A percentile compares a stretch with the other conserved stretches of the same genome.
Evolutionary conservation across 106 monocot genomes (phyloP).

Genomic region (Xerophyta viscosa): DNA sequence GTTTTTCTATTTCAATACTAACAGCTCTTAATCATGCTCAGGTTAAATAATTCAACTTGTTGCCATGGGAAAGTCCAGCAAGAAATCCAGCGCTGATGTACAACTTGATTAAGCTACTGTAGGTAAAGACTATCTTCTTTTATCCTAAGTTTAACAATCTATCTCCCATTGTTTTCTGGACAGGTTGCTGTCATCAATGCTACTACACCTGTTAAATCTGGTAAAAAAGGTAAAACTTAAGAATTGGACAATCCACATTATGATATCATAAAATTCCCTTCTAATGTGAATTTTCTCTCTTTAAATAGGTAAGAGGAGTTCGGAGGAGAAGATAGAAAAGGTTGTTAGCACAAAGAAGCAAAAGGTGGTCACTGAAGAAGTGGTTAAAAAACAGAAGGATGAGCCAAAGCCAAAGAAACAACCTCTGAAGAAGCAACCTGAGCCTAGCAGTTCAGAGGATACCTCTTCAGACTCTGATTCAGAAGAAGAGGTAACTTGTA

Average conservation of each 20-base stretch:
- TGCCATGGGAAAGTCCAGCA: constrained; percentile 1
- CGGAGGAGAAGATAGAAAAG: constrained; percentile 48
- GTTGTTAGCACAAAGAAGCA: constrained; percentile 43
- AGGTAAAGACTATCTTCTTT: neutral
- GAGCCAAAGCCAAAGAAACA: constrained; percentile 29
- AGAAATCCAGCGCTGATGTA: constrained; percentile 1
- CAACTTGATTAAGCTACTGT: neutral
- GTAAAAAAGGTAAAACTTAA: constrained; percentile 38
- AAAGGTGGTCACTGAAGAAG: constrained; percentile 33
- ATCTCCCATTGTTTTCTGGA: neutral
- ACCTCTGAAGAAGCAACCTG: constrained; percentile 38
- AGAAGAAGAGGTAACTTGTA: constrained; percentile 26
- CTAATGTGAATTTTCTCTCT: neutral
- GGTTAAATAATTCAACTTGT: too few relatives aligned
- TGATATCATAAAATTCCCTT: neutral
- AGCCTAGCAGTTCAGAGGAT: constrained; percentile 39
- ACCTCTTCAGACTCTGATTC: constrained; percentile 37
- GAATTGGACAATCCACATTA: neutral
- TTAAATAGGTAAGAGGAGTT: constrained; percentile 48
- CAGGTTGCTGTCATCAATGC: constrained; percentile 15
- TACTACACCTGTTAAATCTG: constrained; percentile 18
- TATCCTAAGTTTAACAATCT: neutral
- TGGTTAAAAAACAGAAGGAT: constrained; percentile 7
- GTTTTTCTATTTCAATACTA: too few relatives aligned
- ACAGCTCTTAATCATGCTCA: too few relatives aligned